Percentiles rank a stretch among this genome's conserved stretches.
phyloP scores from a whole-genome alignment of 257 asterid species.

The Leonotis leonurus region DNA sequence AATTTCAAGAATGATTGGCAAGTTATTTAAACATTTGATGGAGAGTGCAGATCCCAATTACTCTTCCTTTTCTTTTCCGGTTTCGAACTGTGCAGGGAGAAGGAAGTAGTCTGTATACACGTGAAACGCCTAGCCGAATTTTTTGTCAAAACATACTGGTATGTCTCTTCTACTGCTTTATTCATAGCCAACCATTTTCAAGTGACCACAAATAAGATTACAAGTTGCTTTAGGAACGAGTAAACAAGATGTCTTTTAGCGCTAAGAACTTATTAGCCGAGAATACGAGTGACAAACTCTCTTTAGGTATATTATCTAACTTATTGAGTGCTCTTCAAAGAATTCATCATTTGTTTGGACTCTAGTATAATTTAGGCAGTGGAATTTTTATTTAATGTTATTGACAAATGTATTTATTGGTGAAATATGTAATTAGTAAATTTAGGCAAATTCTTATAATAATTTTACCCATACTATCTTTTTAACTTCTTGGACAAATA shows the following conservation, averaged over 20 bases:
- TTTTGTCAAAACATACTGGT: conserved; percentile 49
- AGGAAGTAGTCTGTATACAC: conserved; percentile 36
- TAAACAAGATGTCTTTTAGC: not conserved
- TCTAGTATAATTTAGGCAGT: not conserved
- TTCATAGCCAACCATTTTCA: no score
- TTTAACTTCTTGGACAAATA: no score
- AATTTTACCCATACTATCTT: no score
- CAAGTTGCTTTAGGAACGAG: not conserved
- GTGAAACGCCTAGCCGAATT: conserved; percentile 37
- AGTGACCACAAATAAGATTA: not conserved
- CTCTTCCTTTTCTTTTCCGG: conserved; percentile 30
- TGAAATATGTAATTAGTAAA: no score
- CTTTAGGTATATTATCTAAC: not conserved
- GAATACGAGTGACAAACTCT: not conserved
- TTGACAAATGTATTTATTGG: no score
- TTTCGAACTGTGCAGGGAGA: conserved; percentile 63
- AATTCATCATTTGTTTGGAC: no score
- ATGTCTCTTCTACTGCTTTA: conserved; percentile 45
- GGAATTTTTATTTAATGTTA: no score
- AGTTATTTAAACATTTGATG: conserved; percentile 16
- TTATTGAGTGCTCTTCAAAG: not conserved
- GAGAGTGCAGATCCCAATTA: conserved; percentile 46
- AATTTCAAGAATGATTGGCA: conserved; percentile 8
- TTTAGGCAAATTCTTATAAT: no score
- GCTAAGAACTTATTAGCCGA: not conserved